Conservation (phyloP, 2,329 filamentous ascomycete species). For the Aspergillus uvarum region DNA sequence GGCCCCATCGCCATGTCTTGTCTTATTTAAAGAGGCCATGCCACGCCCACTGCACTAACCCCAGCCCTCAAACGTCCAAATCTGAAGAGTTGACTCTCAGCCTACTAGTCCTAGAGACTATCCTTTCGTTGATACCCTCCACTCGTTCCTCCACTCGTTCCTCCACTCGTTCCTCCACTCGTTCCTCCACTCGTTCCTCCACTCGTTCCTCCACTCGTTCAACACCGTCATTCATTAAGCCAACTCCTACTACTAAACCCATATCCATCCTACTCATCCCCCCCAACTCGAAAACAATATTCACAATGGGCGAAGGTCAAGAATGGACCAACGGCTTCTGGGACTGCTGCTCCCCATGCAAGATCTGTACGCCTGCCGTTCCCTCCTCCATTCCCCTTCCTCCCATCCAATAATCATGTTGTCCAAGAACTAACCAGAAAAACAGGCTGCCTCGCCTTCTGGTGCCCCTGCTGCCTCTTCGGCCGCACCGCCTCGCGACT, state of each 20-base stretch:
- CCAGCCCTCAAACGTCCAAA: too few species aligned
- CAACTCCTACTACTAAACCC: background rate
- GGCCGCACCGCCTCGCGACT: constrained; percentile 34
- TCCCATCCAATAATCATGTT: too few species aligned
- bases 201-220: background rate
- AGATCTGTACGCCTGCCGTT: constrained; percentile 29
- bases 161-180: background rate
- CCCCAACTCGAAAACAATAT: background rate
- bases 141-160: background rate
- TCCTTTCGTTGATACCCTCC: too few species aligned
- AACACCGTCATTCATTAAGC: background rate
- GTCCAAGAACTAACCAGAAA: background rate
- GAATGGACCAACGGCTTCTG: constrained; percentile 35
- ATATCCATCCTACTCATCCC: background rate
- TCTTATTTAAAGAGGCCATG: background rate
- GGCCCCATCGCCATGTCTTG: background rate
- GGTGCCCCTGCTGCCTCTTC: constrained; percentile 33
- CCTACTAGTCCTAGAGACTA: too few species aligned
- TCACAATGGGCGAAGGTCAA: constrained; percentile 12
- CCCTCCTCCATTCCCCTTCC: background rate
- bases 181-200: too few species aligned
- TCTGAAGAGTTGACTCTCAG: too few species aligned
- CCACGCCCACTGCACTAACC: too few species aligned
- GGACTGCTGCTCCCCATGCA: constrained; percentile 33
- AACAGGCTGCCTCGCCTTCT: constrained; percentile 29